Percentiles rank a stretch among this genome's conserved stretches.
These are phyloP conservation scores for Phytopythium chamaehyphon DNA, from an alignment of 352 stramenopile species.

Conservation along the genomic window DNA sequence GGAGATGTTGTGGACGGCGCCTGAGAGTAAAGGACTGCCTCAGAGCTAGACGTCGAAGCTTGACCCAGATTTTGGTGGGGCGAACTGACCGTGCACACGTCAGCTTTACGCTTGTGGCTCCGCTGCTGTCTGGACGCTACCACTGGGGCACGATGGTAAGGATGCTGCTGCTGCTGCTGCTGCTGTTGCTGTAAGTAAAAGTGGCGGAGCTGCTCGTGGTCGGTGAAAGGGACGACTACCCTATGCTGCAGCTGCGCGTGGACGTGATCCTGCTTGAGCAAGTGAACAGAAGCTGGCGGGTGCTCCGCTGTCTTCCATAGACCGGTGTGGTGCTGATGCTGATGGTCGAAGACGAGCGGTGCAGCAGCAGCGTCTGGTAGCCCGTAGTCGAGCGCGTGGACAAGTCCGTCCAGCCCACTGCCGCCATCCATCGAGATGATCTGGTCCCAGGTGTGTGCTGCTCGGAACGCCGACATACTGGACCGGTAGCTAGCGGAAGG, in stretches of 20 bases:
- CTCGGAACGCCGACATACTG: not conserved
- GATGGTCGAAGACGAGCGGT: constrained; percentile 2
- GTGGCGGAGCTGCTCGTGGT: not conserved
- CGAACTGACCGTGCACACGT: not conserved
- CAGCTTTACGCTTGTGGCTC: constrained; percentile 12
- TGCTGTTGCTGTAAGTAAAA: not conserved
- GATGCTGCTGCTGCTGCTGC: constrained; percentile 1
- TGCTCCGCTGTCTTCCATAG: not conserved
- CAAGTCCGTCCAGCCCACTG: constrained; percentile 2
- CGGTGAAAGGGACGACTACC: not conserved
- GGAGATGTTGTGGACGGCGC: not conserved
- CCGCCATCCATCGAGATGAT: not conserved
- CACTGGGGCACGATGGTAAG: too few relatives aligned
- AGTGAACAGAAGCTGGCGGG: not conserved
- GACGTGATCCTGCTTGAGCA: not conserved
- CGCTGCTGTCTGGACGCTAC: not conserved
- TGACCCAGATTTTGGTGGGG: not conserved
- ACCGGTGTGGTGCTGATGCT: not conserved
- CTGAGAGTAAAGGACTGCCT: too few relatives aligned
- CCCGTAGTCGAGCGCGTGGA: constrained; percentile 6
- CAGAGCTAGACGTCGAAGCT: too few relatives aligned
- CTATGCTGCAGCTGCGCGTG: not conserved
- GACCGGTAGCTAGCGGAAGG: not conserved
- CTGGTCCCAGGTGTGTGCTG: constrained; percentile 1
- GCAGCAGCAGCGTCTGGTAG: constrained; percentile 1